Evolutionary conservation across 2,329 filamentous ascomycete species (phyloP).

Genomic region (Dothideomycetidae sp.): DNA sequence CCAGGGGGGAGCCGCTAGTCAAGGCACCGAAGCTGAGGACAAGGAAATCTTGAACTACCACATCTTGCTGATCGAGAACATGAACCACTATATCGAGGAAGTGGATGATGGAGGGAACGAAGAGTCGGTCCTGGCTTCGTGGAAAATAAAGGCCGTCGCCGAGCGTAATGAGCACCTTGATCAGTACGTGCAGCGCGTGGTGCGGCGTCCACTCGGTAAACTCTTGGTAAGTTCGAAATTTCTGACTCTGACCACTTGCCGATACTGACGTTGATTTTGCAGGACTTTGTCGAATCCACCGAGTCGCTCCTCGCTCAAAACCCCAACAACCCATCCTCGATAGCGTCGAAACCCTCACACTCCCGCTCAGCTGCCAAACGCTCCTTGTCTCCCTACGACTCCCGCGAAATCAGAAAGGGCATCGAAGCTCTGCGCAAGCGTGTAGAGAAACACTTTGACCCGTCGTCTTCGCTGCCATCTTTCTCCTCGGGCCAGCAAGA

Average conservation of each 20-base stretch:
- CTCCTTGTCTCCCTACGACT: conserved; percentile 63
- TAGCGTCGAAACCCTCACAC: conserved; percentile 71
- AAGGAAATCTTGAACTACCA: conserved; percentile 97
- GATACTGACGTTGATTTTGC: not conserved
- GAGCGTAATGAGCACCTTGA: conserved; percentile 80
- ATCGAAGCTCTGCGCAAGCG: conserved; percentile 78
- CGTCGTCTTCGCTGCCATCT: conserved; percentile 34
- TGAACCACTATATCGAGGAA: conserved; percentile 94
- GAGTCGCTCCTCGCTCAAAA: conserved; percentile 46
- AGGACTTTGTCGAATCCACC: conserved; percentile 79
- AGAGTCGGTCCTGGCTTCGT: conserved; percentile 65
- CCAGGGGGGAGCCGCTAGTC: conserved; percentile 27
- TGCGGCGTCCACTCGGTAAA: conserved; percentile 78
- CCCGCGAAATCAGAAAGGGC: conserved; percentile 76
- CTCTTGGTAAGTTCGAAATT: conserved; percentile 43
- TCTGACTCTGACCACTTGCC: not conserved
- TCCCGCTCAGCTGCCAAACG: conserved; percentile 75
- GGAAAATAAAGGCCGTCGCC: conserved; percentile 61
- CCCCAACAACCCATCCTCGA: conserved; percentile 37
- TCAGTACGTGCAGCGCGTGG: conserved; percentile 75
- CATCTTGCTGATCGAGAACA: conserved; percentile 94
- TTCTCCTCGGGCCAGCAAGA: conserved; percentile 43
- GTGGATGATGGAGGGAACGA: conserved; percentile 51
- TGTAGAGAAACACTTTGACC: conserved; percentile 94
- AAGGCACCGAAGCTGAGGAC: conserved; percentile 59